phyloP scores from a whole-genome alignment of 768 basidiomycete species.

The Galerina sulciceps region DNA sequence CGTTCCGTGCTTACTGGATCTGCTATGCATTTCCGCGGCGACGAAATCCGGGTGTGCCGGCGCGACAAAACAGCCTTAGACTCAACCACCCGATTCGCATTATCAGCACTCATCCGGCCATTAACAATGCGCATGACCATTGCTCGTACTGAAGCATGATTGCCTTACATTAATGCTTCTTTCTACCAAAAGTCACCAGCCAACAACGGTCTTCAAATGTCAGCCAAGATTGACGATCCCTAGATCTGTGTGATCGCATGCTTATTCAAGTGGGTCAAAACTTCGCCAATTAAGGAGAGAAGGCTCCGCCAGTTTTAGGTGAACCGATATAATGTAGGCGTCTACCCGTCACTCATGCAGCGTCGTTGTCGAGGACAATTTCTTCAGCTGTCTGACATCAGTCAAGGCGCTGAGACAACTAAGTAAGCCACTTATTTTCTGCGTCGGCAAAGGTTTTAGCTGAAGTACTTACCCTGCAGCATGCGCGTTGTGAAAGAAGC shows the following conservation, averaged over 20 bases:
- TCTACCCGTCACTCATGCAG: slow-evolving; percentile 99
- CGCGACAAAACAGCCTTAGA: slow-evolving; percentile 94
- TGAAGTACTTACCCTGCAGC: too few species aligned
- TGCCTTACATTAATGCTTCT: slow-evolving; percentile 87
- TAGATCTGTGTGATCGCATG: slow-evolving; percentile 98
- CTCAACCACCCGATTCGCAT: slow-evolving; percentile 95
- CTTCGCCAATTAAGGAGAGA: slow-evolving; percentile 99
- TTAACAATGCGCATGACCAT: slow-evolving; percentile 94
- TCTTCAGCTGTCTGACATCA: slow-evolving; percentile 99
- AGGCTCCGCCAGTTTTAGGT: slow-evolving; percentile 92
- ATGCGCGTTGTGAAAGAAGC: slow-evolving; percentile 98
- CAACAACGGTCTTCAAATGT: slow-evolving; percentile 99
- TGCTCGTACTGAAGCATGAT: slow-evolving; percentile 96
- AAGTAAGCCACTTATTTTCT: slow-evolving; percentile 20
- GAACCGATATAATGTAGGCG: slow-evolving; percentile 94
- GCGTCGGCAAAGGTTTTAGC: too few species aligned
- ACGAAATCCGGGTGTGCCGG: slow-evolving; percentile 97
- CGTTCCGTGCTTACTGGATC: slow-evolving; percentile 68
- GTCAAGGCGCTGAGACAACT: slow-evolving; percentile 98
- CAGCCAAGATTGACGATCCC: slow-evolving; percentile 97
- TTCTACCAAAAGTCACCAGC: slow-evolving; percentile 99
- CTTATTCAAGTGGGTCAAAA: slow-evolving; percentile 98
- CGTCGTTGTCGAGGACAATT: slow-evolving; percentile 95
- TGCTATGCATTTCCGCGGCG: slow-evolving; percentile 93
- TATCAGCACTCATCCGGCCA: slow-evolving; percentile 98